A percentile compares a stretch with the other conserved stretches of the same genome.
Conservation (phyloP, 176 grass and related monocot genomes). For the Elymus sibiricus region DNA sequence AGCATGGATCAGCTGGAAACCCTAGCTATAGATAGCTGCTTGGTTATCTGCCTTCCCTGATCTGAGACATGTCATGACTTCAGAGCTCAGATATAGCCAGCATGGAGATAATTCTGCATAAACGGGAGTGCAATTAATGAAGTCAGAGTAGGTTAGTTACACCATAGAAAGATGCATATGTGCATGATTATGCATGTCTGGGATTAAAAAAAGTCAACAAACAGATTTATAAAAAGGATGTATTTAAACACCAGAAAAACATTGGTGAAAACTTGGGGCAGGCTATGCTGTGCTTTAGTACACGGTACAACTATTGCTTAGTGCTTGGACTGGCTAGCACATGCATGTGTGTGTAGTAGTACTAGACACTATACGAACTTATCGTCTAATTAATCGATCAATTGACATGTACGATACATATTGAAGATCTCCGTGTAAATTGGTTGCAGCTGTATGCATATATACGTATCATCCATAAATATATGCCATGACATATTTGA, state of each 20-base stretch:
- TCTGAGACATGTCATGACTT: not conserved
- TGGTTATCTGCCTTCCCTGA: not conserved
- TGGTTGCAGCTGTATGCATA: not conserved
- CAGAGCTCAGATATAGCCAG: not conserved
- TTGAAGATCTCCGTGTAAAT: not conserved
- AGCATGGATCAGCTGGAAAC: not conserved
- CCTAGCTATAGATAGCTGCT: not conserved
- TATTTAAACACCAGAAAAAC: not conserved
- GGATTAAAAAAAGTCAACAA: not conserved
- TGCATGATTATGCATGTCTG: not conserved
- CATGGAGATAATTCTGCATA: slow-evolving; percentile 24
- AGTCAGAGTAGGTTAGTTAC: not conserved
- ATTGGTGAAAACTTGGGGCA: not conserved
- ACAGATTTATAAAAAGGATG: not conserved
- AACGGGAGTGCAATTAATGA: not conserved
- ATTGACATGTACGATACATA: slow-evolving; percentile 13
- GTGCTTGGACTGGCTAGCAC: not conserved
- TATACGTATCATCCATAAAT: not conserved
- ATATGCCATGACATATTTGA: not conserved
- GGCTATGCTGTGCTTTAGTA: not conserved
- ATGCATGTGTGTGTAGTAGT: not conserved
- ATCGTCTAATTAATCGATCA: not conserved
- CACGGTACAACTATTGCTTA: not conserved
- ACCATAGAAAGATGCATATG: not conserved
- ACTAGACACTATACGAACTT: not conserved